Base-by-base conservation (phyloP, 2,329 filamentous ascomycete genomes). In the Tolypocladium tundrense region DNA sequence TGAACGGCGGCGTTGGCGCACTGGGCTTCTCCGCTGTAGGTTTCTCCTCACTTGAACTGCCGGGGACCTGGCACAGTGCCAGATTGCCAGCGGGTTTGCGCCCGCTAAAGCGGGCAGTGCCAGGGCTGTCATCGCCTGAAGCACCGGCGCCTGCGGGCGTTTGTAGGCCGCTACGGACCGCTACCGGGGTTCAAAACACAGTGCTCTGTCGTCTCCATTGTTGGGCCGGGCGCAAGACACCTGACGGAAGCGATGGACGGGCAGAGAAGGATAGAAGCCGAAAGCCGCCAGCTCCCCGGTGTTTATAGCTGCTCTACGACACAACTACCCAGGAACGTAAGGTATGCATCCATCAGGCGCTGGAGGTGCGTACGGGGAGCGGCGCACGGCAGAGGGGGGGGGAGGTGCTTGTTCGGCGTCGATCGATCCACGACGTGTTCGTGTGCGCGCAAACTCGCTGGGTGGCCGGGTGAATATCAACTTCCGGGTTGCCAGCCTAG, bases 1-100 rank as follows among this genome's bases (percentile, higher is more conserved):
- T 50, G 61, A 58, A 39, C 50, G 35, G 51, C 40, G 35, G 35
- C 35, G 43, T n/a, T 37, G 43, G 43, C 53, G 53, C 57, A 43
- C 57, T 42, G 48, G 37, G 27, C 55, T 51, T 6, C 37, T 41
- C 35, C 43, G 27, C 45, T 52, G 55, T 56, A 48, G 42, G 54
- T 37, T 45, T 43, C 53, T 45, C 41, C 53, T 55, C 53, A 35
- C 41, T 11, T 14, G 53, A 33, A 55, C 40, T 55, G 53, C 53
- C 27, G 53, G 42, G 11, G 33, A 10, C 27, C 27, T 31, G 6
- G 19, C 41, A 48, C 41, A 33, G 40, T 37, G 33, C 40, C 27
- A 35, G 43, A 21, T 7, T 5, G 21, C 11, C 14, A 21, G 19
- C 13, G 37, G n/a, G n/a, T 27, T 4, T 9, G 14, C 48, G 48